Conservation (phyloP, 176 grass and related monocot genomes). For the Rhynchospora pubera region DNA sequence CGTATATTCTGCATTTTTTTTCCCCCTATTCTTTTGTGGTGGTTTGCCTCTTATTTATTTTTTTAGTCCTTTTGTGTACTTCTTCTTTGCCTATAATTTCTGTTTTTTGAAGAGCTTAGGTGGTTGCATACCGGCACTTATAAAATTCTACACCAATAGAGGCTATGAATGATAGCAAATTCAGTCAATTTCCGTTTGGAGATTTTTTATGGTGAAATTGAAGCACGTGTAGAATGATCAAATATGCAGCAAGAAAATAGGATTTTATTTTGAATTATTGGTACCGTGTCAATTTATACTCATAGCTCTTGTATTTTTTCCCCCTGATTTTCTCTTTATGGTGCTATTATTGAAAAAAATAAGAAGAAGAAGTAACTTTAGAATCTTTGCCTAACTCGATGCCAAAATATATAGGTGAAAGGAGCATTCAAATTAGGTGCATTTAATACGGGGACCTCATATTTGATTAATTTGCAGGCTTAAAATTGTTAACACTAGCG, state of each 20-base stretch:
- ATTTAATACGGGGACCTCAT: constrained; percentile 9
- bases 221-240: neutral
- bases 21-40: neutral
- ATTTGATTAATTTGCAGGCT: neutral
- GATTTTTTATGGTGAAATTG: constrained; percentile 1
- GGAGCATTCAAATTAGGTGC: neutral
- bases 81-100: neutral
- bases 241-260: neutral
- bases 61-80: neutral
- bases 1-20: neutral
- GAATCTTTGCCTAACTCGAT: neutral
- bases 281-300: neutral
- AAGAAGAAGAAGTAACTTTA: neutral
- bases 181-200: neutral
- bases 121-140: neutral
- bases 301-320: too few species aligned
- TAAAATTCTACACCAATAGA: neutral
- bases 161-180: neutral
- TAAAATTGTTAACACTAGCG: neutral
- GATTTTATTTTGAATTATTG: neutral
- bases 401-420: too few species aligned
- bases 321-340: too few species aligned
- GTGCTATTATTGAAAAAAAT: too few species aligned
- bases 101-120: neutral
- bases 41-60: constrained; percentile 10